These are phyloP conservation scores for Amanita thiersii DNA, from an alignment of 768 basidiomycete species.

Conservation along the genomic window DNA sequence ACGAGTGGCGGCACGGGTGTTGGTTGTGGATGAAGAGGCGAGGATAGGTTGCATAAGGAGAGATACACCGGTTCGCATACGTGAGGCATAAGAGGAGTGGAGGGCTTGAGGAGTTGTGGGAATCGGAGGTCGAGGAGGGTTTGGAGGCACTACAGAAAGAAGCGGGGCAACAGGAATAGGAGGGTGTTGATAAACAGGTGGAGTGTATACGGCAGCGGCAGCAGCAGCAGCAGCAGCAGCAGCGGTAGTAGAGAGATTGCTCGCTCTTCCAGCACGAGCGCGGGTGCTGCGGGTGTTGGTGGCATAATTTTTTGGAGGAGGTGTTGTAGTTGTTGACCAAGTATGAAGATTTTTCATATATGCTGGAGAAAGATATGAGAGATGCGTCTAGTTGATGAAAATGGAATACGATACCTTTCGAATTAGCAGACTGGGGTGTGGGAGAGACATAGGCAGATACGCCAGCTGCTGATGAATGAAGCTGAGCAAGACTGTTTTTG, in stretches of 20 bases:
- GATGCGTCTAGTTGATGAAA: constrained; percentile 3
- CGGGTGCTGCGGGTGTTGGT: constrained; percentile 31
- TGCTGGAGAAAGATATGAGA: constrained; percentile 22
- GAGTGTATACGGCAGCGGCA: constrained; percentile 23
- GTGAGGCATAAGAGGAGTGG: constrained; percentile 77
- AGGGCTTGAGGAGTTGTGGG: constrained; percentile 62
- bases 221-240: constrained; percentile 15
- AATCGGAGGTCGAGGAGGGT: constrained; percentile 49
- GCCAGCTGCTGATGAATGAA: constrained; percentile 26
- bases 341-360: constrained; percentile 66
- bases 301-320: constrained; percentile 34
- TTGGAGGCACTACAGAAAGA: constrained; percentile 28
- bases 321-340: constrained; percentile 56
- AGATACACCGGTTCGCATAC: constrained; percentile 85
- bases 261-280: constrained; percentile 33
- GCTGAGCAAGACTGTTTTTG: constrained; percentile 51
- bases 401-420: constrained; percentile 21
- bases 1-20: constrained; percentile 39
- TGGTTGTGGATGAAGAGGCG: constrained; percentile 28
- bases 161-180: constrained; percentile 22
- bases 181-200: constrained; percentile 29
- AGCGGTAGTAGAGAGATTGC: constrained; percentile 29
- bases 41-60: constrained; percentile 85
- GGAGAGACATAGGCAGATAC: constrained; percentile 33
- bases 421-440: constrained; percentile 25